These are phyloP conservation scores for Hypomontagnella monticulosa DNA, from an alignment of 495 filamentous ascomycete species.

Conservation along the genomic window DNA sequence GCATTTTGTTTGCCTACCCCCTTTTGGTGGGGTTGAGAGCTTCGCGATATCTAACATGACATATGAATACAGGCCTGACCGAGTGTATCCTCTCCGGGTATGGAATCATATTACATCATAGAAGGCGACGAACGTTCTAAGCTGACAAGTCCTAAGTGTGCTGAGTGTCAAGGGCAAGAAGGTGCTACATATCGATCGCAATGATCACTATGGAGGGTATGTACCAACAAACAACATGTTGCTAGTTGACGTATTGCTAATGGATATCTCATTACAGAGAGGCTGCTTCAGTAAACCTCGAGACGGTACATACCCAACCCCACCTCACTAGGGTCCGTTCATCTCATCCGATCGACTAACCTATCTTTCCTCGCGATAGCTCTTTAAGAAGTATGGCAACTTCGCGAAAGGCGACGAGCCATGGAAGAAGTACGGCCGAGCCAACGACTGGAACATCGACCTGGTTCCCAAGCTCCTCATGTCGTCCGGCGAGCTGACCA, in stretches of 20 bases:
- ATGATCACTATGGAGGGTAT: conserved; percentile 98
- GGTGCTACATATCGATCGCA: conserved; percentile 98
- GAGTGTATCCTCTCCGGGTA: conserved; percentile 99
- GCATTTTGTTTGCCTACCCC: conserved; percentile 11
- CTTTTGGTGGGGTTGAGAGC: conserved; percentile 22
- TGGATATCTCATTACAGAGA: conserved; percentile 67
- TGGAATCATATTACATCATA: conserved; percentile 39
- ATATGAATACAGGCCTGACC: conserved; percentile 74
- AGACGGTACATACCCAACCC: conserved; percentile 68
- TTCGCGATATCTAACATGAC: conserved; percentile 27
- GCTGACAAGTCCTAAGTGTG: conserved; percentile 66
- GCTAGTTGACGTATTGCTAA: conserved; percentile 33
- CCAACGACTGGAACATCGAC: conserved; percentile 99
- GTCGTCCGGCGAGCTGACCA: conserved; percentile 97
- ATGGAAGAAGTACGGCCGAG: conserved; percentile 95
- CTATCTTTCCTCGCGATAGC: conserved; percentile 56
- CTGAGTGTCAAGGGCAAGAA: conserved; percentile 99
- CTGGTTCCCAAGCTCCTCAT: conserved; percentile 98
- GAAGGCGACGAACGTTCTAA: neutral
- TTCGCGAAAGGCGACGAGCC: conserved; percentile 82
- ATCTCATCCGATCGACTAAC: conserved; percentile 37
- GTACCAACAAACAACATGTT: conserved; percentile 46
- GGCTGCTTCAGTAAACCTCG: conserved; percentile 93
- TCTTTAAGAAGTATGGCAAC: conserved; percentile 96
- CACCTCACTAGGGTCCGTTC: conserved; percentile 25